Base-by-base conservation (phyloP, 768 basidiomycete species). In the Mycena amicta region DNA sequence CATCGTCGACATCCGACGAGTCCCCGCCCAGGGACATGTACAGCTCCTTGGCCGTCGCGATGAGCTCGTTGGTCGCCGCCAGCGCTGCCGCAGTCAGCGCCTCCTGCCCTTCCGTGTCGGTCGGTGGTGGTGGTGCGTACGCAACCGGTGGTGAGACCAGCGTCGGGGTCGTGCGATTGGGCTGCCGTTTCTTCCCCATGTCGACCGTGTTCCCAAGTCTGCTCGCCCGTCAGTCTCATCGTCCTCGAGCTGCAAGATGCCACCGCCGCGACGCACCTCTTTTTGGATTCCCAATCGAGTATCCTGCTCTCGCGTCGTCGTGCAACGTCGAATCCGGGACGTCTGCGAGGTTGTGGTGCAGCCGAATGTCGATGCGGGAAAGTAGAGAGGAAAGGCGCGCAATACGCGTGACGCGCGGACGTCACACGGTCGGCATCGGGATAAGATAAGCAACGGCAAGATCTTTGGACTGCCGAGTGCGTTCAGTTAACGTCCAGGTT, bases 31-130 rank as follows among this genome's bases (percentile, higher is more conserved):
- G 54, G 11, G 53, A 52, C 43, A 81, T 77, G 64, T 85, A 85
- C 39, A 88, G 72, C 67, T 89, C 86, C 68, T 83, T 80, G 40
- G 83, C 85, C 30, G 84, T 83, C 47, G 80, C 80, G 40, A 86
- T 69, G 30, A 88, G 75, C 68, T 88, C 87, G 31, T 80, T 82
- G 60, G 86, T 85, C 15, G 85, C 74, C 50, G 65, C 65, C n/a
- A 60, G 56, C 16, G 62, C 62, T 25, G 62, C 62, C 23, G 57
- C 62, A 26, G 62, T 56, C 45, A 63, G 46, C 46, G 43, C 43
- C 20, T 45, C 43, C 43, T 45, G 43, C 43, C 43, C 43, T 45
- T 50, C 49, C 22, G 49, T 15, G 12, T 25, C 49, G 12, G 49
- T 13, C 12, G 20, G 6, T n/a, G 43, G 15, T 16, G 8, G 5